Conservation (phyloP, 352 stramenopile species). For the Phytopythium litorale region DNA sequence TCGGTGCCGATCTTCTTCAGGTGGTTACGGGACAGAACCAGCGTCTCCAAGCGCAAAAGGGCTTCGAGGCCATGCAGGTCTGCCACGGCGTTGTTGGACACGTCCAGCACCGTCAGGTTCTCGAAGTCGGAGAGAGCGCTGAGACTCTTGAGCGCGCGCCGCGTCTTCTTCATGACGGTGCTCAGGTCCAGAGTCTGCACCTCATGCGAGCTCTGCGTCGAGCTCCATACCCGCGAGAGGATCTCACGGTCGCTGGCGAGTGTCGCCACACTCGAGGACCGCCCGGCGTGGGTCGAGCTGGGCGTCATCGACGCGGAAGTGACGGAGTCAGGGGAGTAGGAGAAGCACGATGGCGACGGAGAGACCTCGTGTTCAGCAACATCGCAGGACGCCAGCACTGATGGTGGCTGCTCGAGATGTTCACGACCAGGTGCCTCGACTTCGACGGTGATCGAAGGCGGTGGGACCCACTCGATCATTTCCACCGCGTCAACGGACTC, state of each 20-base stretch:
- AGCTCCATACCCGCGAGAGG: slow-evolving; percentile 31
- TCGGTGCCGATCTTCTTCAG: slow-evolving; percentile 49
- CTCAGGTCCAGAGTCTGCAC: slow-evolving; percentile 44
- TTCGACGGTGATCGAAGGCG: not conserved
- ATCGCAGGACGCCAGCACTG: not conserved
- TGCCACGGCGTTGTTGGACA: slow-evolving; percentile 60
- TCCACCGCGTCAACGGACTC: not conserved
- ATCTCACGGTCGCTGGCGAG: slow-evolving; percentile 33
- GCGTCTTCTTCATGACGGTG: slow-evolving; percentile 37
- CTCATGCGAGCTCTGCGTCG: slow-evolving; percentile 15
- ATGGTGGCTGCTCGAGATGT: not conserved
- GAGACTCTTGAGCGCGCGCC: slow-evolving; percentile 57
- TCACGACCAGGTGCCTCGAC: not conserved
- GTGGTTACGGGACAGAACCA: slow-evolving; percentile 65
- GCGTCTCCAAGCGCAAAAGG: slow-evolving; percentile 36
- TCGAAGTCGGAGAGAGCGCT: slow-evolving; percentile 39
- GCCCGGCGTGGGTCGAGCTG: slow-evolving; percentile 6
- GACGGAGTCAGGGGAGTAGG: slow-evolving; percentile 2
- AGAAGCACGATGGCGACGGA: slow-evolving; percentile 5
- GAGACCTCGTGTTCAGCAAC: not conserved
- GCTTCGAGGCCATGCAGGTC: slow-evolving; percentile 54
- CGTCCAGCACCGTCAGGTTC: slow-evolving; percentile 51
- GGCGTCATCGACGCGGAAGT: slow-evolving; percentile 16
- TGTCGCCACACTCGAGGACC: slow-evolving; percentile 15
- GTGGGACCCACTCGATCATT: not conserved